These are phyloP conservation scores for Bonnemaisonia californica DNA, from an alignment of 31 red algal genomes.

Conservation along the genomic window DNA sequence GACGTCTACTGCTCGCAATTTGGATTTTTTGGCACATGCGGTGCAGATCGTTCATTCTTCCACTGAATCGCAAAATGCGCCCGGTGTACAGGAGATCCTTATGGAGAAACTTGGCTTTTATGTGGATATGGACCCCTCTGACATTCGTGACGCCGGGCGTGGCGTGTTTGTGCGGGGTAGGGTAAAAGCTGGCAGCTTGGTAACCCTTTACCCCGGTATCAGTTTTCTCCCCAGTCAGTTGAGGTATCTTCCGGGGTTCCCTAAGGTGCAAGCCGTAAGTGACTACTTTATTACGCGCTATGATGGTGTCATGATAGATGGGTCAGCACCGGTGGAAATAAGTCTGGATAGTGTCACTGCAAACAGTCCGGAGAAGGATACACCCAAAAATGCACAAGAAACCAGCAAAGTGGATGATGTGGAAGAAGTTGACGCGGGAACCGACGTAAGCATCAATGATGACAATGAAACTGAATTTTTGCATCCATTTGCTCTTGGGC, in stretches of 20 bases:
- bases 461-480: constrained; percentile 2
- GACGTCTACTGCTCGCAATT: background rate
- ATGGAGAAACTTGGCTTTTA: constrained; percentile 20
- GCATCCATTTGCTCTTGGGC: constrained; percentile 57
- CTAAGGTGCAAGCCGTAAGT: constrained; percentile 12
- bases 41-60: background rate
- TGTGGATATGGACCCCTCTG: constrained; percentile 14
- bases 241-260: constrained; percentile 27
- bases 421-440: background rate
- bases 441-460: background rate
- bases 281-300: constrained; percentile 61
- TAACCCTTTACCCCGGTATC: constrained; percentile 74
- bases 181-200: constrained; percentile 33
- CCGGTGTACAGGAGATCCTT: background rate
- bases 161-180: constrained; percentile 65
- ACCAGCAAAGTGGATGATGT: background rate
- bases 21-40: background rate
- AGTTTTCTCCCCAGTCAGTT: constrained; percentile 48
- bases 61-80: background rate
- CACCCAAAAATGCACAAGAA: too few species aligned
- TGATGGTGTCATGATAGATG: constrained; percentile 80
- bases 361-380: too few species aligned
- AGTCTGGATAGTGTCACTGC: too few species aligned
- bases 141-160: constrained; percentile 37
- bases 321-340: constrained; percentile 28